Conservation (phyloP, 495 filamentous ascomycete species). For the Penicillium verhagenii region DNA sequence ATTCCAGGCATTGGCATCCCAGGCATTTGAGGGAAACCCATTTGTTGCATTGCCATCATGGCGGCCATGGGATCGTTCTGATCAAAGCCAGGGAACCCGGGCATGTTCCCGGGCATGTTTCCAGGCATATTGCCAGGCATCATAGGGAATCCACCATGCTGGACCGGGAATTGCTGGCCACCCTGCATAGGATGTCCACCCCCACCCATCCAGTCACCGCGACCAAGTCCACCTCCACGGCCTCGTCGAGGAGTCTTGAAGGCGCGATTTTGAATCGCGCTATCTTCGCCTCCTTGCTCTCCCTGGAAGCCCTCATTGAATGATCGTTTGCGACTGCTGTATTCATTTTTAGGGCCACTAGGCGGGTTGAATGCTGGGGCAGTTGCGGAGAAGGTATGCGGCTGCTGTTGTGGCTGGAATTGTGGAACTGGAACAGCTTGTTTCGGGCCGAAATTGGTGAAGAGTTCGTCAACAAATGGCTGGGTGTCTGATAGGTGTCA, state of each 20-base stretch:
- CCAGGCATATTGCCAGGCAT: too few species aligned
- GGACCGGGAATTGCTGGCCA: slow-evolving; percentile 24
- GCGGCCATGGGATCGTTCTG: slow-evolving; percentile 66
- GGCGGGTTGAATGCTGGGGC: slow-evolving; percentile 35
- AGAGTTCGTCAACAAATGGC: slow-evolving; percentile 82
- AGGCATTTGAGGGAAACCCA: slow-evolving; percentile 61
- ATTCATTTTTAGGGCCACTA: slow-evolving; percentile 31
- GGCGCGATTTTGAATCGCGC: slow-evolving; percentile 49
- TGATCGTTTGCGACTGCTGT: slow-evolving; percentile 53
- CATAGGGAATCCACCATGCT: slow-evolving; percentile 42
- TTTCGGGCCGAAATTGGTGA: slow-evolving; percentile 63
- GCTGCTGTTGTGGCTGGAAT: slow-evolving; percentile 50
- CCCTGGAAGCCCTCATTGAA: slow-evolving; percentile 59
- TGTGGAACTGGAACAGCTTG: slow-evolving; percentile 47
- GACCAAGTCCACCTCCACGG: slow-evolving; percentile 54
- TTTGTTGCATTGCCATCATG: slow-evolving; percentile 68
- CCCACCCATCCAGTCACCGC: slow-evolving; percentile 48
- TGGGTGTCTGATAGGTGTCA: slow-evolving; percentile 56
- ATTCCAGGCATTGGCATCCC: slow-evolving; percentile 50
- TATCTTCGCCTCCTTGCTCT: slow-evolving; percentile 43
- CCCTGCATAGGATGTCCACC: slow-evolving; percentile 20
- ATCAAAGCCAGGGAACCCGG: slow-evolving; percentile 54
- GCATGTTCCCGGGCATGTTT: too few species aligned
- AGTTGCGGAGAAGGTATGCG: slow-evolving; percentile 29
- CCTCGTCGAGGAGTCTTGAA: slow-evolving; percentile 76